These are phyloP conservation scores for Amphirosellinia nigrospora DNA, from an alignment of 495 filamentous ascomycete species.

Conservation along the genomic window DNA sequence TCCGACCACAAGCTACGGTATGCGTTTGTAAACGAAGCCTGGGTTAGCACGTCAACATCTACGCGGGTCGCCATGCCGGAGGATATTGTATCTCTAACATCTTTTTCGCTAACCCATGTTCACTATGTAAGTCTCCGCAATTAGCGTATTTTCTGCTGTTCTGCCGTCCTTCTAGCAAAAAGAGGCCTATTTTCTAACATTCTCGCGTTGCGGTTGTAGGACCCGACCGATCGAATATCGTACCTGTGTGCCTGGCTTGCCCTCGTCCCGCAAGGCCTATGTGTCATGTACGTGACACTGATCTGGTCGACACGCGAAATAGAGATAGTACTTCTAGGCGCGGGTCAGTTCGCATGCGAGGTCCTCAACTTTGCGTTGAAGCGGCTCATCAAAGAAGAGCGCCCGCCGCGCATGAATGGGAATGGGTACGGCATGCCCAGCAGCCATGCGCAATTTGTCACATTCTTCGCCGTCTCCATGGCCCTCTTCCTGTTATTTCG, in stretches of 20 bases:
- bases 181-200: not conserved
- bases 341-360: constrained; percentile 91
- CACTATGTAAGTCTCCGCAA: constrained; percentile 74
- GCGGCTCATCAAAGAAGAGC: constrained; percentile 87
- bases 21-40: constrained; percentile 12
- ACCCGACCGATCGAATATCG: constrained; percentile 84
- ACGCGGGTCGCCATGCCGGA: constrained; percentile 55
- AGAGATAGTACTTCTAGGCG: constrained; percentile 89
- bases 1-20: constrained; percentile 13
- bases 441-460: constrained; percentile 92
- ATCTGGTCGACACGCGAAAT: constrained; percentile 89
- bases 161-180: not conserved
- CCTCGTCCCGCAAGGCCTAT: constrained; percentile 88
- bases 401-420: constrained; percentile 79
- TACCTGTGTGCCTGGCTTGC: constrained; percentile 91
- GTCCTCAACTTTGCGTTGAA: constrained; percentile 91
- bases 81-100: constrained; percentile 74
- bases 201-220: constrained; percentile 56
- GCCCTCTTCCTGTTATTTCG: constrained; percentile 81
- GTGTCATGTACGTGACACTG: constrained; percentile 85
- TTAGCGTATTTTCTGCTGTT: not conserved
- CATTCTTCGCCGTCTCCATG: constrained; percentile 85
- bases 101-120: constrained; percentile 91
- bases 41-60: not conserved
- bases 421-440: constrained; percentile 99